Evolutionary conservation across 257 asterid species (phyloP).

Genomic region (Rauvolfia tetraphylla): DNA sequence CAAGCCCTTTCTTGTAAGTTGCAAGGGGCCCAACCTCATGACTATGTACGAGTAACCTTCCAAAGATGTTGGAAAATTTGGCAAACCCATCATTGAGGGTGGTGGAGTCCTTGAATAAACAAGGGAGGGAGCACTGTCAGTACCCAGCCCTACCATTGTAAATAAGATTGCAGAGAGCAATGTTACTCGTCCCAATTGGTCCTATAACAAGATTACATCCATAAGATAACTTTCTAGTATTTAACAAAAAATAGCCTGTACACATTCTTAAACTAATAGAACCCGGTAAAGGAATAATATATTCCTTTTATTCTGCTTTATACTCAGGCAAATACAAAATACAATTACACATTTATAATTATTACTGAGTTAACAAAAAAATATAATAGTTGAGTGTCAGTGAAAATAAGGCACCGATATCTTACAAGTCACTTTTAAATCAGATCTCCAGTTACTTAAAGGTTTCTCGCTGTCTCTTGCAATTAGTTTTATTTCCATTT

Average conservation of each 20-base stretch:
- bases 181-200: constrained; percentile 87
- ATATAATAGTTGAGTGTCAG: background rate
- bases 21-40: constrained; percentile 84
- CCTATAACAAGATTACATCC: constrained; percentile 61
- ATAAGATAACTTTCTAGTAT: constrained; percentile 47
- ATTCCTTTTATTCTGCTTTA: background rate
- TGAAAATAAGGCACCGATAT: background rate
- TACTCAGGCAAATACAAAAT: background rate
- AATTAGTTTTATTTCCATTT: background rate
- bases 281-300: background rate
- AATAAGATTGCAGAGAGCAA: constrained; percentile 81
- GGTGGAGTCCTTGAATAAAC: constrained; percentile 82
- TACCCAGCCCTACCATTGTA: constrained; percentile 69
- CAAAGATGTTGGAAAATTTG: constrained; percentile 53
- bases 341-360: background rate
- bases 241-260: constrained; percentile 13
- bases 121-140: constrained; percentile 88
- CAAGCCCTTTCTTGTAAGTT: constrained; percentile 78
- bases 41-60: constrained; percentile 74
- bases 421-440: background rate
- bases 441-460: background rate
- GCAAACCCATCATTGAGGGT: constrained; percentile 57
- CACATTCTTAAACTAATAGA: background rate
- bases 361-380: background rate
- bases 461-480: background rate